These are phyloP conservation scores for Ogataea nonfermentans DNA, from an alignment of 805 yeast genomes.

Conservation along the genomic window DNA sequence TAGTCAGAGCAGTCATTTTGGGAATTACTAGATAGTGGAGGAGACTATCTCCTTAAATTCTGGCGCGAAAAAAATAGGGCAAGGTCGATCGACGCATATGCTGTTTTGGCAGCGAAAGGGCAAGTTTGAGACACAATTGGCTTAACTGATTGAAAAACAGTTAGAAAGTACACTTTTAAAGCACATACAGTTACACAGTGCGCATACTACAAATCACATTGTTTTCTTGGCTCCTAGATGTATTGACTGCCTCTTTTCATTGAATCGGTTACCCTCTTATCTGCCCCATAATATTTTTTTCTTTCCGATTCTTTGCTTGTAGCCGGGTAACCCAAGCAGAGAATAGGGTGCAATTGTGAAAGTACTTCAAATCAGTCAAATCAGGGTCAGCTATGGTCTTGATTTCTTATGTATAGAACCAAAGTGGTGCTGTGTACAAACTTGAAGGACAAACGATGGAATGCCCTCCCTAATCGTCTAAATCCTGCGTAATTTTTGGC, in stretches of 20 bases:
- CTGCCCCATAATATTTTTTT: slow-evolving; percentile 4
- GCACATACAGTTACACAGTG: no score
- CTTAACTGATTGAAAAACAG: not conserved
- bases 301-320: slow-evolving; percentile 3
- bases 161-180: not conserved
- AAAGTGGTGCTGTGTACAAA: no score
- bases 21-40: not conserved
- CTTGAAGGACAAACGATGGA: no score
- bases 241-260: not conserved
- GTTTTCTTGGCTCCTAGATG: not conserved
- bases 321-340: slow-evolving; percentile 7
- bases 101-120: no score
- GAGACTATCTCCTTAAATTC: slow-evolving; percentile 7
- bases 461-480: slow-evolving; percentile 1
- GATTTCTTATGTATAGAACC: no score
- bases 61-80: slow-evolving; percentile 12
- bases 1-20: not conserved
- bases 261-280: slow-evolving; percentile 5
- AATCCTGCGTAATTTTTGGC: slow-evolving; percentile 16
- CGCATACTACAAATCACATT: no score
- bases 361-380: no score
- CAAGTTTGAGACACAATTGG: no score
- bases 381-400: no score
- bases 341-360: not conserved
- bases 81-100: slow-evolving; percentile 10